Percentiles rank a stretch among this genome's conserved stretches.
These are phyloP conservation scores for Talaromyces piceae DNA, from an alignment of 2,329 filamentous ascomycete genomes.

Conservation along the genomic window DNA sequence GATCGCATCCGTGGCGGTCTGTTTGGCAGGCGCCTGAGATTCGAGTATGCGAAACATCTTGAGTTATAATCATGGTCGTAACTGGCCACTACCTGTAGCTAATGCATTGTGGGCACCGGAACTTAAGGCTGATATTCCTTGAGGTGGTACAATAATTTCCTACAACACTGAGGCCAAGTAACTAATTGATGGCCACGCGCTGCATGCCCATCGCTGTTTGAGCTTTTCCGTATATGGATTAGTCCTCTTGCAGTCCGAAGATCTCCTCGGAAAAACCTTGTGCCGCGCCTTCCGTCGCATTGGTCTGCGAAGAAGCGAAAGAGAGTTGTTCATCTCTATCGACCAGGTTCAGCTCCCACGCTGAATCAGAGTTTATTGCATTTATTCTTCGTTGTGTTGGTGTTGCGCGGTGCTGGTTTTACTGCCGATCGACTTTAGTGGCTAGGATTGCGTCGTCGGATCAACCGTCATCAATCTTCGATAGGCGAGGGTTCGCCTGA, in stretches of 20 bases:
- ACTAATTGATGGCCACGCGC: background rate
- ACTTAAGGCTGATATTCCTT: background rate
- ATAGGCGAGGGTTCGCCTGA: background rate
- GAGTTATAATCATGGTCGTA: constrained; percentile 36
- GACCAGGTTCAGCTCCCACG: constrained; percentile 6
- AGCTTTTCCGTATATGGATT: constrained; percentile 4
- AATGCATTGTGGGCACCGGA: constrained; percentile 7
- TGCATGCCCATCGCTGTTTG: constrained; percentile 2
- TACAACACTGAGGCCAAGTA: constrained; percentile 8
- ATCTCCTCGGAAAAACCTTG: constrained; percentile 9
- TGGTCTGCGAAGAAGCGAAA: constrained; percentile 1
- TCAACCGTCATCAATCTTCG: background rate
- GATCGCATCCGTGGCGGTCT: constrained; percentile 93
- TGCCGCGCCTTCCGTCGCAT: constrained; percentile 6
- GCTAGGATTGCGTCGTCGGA: no score
- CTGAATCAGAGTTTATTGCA: background rate
- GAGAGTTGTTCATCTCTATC: background rate
- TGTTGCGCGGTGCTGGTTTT: background rate
- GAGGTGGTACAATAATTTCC: background rate
- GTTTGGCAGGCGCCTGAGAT: constrained; percentile 78
- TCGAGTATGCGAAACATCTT: constrained; percentile 53
- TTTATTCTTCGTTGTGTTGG: background rate
- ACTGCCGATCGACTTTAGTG: background rate
- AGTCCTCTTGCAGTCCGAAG: background rate
- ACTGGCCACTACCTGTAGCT: constrained; percentile 15